Conservation (phyloP, 768 basidiomycete species). For the Tricholoma sp. region DNA sequence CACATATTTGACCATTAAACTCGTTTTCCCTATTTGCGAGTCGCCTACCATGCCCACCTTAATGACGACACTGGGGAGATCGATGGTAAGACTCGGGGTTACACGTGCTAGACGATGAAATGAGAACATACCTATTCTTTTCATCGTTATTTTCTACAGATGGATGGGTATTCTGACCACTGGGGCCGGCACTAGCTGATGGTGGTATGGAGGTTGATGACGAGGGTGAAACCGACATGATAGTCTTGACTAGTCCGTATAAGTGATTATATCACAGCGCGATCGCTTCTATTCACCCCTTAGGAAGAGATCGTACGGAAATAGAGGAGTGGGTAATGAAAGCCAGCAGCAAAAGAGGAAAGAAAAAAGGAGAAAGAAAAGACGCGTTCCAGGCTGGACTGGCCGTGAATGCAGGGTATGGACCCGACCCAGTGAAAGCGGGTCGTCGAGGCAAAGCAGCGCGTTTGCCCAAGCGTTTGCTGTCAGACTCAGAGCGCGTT, state of each 20-base stretch:
- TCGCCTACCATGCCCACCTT: conserved; percentile 99
- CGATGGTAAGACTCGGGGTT: neutral
- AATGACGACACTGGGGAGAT: conserved; percentile 72
- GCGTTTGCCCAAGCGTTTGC: conserved; percentile 16
- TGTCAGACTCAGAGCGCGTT: conserved; percentile 14
- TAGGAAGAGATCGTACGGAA: conserved; percentile 14
- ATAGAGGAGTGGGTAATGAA: conserved; percentile 17
- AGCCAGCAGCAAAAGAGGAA: conserved; percentile 19
- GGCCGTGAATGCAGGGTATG: conserved; percentile 14
- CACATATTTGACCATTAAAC: conserved; percentile 99
- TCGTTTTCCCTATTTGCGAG: conserved; percentile 98
- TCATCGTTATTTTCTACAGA: conserved; percentile 61
- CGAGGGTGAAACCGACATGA: conserved; percentile 48
- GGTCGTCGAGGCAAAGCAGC: conserved; percentile 24
- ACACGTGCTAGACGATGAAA: conserved; percentile 3
- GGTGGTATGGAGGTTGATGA: conserved; percentile 42
- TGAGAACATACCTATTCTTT: conserved; percentile 55
- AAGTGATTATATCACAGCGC: conserved; percentile 12
- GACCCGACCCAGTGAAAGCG: conserved; percentile 29
- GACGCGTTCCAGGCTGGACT: conserved; percentile 30
- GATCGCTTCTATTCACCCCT: conserved; percentile 11
- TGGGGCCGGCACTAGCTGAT: conserved; percentile 41
- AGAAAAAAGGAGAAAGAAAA: conserved; percentile 32
- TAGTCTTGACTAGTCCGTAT: conserved; percentile 16
- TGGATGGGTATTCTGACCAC: conserved; percentile 46